These are phyloP conservation scores for Malassezia sympodialis DNA, from an alignment of 1,284 basidiomycete genomes.

Conservation along the genomic window DNA sequence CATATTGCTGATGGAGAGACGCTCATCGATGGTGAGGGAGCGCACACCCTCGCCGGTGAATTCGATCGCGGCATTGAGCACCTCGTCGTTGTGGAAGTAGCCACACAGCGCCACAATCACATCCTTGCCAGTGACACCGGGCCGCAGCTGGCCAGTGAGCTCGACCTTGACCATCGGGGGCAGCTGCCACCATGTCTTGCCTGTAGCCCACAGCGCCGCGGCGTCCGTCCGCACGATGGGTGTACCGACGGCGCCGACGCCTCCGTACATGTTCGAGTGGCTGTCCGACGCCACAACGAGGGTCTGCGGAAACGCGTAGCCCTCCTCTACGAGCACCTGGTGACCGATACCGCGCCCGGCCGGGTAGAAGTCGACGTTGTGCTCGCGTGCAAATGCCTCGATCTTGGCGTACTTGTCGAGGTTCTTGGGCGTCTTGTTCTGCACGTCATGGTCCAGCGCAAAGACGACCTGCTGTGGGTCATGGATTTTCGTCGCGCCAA, in stretches of 20 bases:
- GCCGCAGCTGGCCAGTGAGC: slow-evolving; percentile 66
- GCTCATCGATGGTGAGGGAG: slow-evolving; percentile 74
- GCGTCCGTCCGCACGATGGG: slow-evolving; percentile 72
- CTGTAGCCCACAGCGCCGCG: slow-evolving; percentile 94
- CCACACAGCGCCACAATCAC: slow-evolving; percentile 95
- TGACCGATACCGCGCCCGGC: slow-evolving; percentile 90
- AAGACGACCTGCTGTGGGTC: slow-evolving; percentile 81
- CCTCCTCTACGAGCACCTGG: slow-evolving; percentile 46
- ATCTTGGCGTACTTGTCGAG: slow-evolving; percentile 85
- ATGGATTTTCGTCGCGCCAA: slow-evolving; percentile 76
- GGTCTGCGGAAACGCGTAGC: slow-evolving; percentile 47
- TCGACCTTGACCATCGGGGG: slow-evolving; percentile 93
- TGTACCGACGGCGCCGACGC: slow-evolving; percentile 90
- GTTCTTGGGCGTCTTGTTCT: slow-evolving; percentile 90
- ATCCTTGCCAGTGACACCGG: slow-evolving; percentile 94
- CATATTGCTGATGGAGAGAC: slow-evolving; percentile 79
- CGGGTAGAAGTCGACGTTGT: slow-evolving; percentile 88
- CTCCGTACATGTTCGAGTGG: slow-evolving; percentile 98
- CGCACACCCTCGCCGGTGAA: slow-evolving; percentile 87
- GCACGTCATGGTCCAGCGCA: slow-evolving; percentile 95
- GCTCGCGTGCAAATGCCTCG: slow-evolving; percentile 75
- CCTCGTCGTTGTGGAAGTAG: slow-evolving; percentile 92
- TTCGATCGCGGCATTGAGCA: slow-evolving; percentile 95
- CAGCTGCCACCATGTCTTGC: slow-evolving; percentile 99
- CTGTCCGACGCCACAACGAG: slow-evolving; percentile 72